Conservation (phyloP, 176 grass and related monocot species). For the Zea mays region DNA sequence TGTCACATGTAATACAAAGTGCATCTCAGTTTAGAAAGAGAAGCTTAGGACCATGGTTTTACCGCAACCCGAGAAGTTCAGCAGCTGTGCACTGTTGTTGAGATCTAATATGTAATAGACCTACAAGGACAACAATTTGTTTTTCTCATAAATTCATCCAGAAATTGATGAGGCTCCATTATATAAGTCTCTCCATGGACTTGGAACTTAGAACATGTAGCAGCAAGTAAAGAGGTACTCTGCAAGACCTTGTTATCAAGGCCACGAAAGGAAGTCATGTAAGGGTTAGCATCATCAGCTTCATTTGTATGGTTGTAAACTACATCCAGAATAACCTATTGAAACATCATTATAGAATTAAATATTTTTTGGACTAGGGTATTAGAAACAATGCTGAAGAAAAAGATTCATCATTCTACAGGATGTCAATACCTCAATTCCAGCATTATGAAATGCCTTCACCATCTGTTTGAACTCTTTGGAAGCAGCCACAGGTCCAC, state of each 20-base stretch:
- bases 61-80: slow-evolving; percentile 97
- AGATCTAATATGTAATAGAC: slow-evolving; percentile 98
- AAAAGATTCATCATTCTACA: slow-evolving; percentile 1
- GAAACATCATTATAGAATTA: slow-evolving; percentile 14
- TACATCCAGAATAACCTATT: slow-evolving; percentile 94
- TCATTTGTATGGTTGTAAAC: slow-evolving; percentile 99
- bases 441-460: slow-evolving; percentile 93
- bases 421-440: slow-evolving; percentile 69
- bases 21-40: neutral
- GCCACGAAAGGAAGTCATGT: slow-evolving; percentile 91
- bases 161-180: neutral
- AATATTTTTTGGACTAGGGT: neutral
- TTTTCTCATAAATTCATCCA: slow-evolving; percentile 16
- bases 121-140: slow-evolving; percentile 46
- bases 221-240: slow-evolving; percentile 18
- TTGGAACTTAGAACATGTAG: neutral
- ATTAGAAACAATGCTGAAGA: neutral
- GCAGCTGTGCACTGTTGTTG: slow-evolving; percentile 56
- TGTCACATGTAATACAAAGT: neutral
- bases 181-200: neutral
- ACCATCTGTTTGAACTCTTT: slow-evolving; percentile 92
- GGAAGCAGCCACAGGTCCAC: slow-evolving; percentile 84
- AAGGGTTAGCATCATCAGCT: slow-evolving; percentile 77
- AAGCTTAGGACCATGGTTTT: slow-evolving; percentile 42
- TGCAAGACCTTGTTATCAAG: slow-evolving; percentile 80